Conservation (phyloP, 192 early-diverging fungal species). For the Rhizophagus clarus region DNA sequence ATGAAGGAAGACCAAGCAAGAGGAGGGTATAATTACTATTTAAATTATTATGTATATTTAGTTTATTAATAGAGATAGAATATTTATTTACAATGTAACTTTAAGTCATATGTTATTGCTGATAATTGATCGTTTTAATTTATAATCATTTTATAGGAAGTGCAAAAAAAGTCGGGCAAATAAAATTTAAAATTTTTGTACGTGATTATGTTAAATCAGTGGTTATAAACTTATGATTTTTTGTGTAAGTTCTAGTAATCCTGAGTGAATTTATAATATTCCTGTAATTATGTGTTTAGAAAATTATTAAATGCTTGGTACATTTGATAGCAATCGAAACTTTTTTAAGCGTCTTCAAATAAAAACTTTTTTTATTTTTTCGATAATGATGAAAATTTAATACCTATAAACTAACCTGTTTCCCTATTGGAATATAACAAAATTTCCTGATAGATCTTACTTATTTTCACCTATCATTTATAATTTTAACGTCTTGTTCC, state of each 20-base stretch:
- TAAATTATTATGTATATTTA: not conserved
- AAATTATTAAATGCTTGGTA: too few relatives aligned
- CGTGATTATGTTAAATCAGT: not conserved
- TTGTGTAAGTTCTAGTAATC: not conserved
- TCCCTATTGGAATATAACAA: not conserved
- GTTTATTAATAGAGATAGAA: not conserved
- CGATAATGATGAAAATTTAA: too few relatives aligned
- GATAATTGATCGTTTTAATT: not conserved
- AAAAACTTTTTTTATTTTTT: too few relatives aligned
- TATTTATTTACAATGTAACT: not conserved
- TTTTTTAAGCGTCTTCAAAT: not conserved
- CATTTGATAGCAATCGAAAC: not conserved
- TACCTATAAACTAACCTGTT: too few relatives aligned
- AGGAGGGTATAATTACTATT: slow-evolving; percentile 1
- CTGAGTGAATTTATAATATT: not conserved
- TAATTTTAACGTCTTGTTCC: not conserved
- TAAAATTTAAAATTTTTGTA: not conserved
- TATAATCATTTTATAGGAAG: not conserved
- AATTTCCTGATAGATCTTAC: not conserved
- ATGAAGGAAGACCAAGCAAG: slow-evolving; percentile 10
- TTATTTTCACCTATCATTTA: not conserved
- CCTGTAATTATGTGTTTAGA: too few relatives aligned
- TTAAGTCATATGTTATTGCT: not conserved
- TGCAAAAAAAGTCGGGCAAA: not conserved
- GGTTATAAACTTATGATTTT: too few relatives aligned